Conservation (phyloP, 2,329 filamentous ascomycete species). For the Sarocladium strictum region DNA sequence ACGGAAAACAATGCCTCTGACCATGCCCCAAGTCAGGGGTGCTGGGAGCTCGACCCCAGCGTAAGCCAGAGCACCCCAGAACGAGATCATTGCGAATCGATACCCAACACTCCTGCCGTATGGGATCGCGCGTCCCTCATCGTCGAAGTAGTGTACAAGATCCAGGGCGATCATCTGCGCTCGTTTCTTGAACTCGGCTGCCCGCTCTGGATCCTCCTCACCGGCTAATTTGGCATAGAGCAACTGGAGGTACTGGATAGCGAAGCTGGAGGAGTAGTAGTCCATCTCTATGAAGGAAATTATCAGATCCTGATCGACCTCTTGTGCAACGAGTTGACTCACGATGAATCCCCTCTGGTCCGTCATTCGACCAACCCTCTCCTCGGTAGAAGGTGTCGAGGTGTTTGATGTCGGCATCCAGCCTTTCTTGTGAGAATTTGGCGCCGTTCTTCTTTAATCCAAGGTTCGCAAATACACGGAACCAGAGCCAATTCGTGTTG, state of each 20-base stretch:
- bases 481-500: slow-evolving; percentile 69
- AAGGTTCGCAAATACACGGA: slow-evolving; percentile 77
- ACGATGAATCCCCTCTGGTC: slow-evolving; percentile 69
- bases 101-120: slow-evolving; percentile 76
- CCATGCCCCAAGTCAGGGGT: slow-evolving; percentile 71
- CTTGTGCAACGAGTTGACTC: slow-evolving; percentile 17
- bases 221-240: slow-evolving; percentile 68
- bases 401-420: slow-evolving; percentile 71
- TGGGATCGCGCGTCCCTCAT: slow-evolving; percentile 64
- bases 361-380: slow-evolving; percentile 77
- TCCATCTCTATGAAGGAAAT: too few species aligned
- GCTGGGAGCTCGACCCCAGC: slow-evolving; percentile 66
- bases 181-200: slow-evolving; percentile 63
- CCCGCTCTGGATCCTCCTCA: slow-evolving; percentile 58
- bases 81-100: slow-evolving; percentile 79
- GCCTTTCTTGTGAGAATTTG: slow-evolving; percentile 60
- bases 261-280: slow-evolving; percentile 78
- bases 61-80: slow-evolving; percentile 74
- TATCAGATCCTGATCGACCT: too few species aligned
- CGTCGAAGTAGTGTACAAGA: slow-evolving; percentile 70
- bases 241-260: slow-evolving; percentile 74
- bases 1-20: slow-evolving; percentile 68
- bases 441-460: slow-evolving; percentile 71
- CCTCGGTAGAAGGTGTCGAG: slow-evolving; percentile 78
- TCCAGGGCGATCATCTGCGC: slow-evolving; percentile 63